Percentiles rank a stretch among this genome's conserved stretches.
Conservation (phyloP, 2,329 filamentous ascomycete species). For the Alternaria solani region DNA sequence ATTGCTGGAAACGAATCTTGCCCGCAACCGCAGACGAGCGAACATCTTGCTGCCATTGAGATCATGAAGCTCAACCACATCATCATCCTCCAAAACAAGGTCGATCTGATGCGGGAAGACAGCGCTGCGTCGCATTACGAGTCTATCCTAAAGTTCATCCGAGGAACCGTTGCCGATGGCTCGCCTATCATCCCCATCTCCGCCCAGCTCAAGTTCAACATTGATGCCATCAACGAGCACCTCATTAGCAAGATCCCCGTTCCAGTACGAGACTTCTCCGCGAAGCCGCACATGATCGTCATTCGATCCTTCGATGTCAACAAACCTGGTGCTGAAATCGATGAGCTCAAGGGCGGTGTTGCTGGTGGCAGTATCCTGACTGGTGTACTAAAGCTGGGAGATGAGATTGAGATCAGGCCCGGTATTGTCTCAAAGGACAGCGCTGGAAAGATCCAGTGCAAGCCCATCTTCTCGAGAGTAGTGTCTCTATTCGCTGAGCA, state of each 20-base stretch:
- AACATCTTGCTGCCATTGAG: conserved; percentile 98
- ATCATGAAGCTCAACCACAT: conserved; percentile 99
- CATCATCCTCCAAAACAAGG: conserved; percentile 99
- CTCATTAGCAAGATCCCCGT: conserved; percentile 96
- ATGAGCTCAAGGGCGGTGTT: conserved; percentile 97
- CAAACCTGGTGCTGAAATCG: conserved; percentile 98
- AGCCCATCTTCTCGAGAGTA: conserved; percentile 94
- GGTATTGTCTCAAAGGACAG: conserved; percentile 97
- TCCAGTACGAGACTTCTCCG: conserved; percentile 86
- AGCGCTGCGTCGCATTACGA: conserved; percentile 93
- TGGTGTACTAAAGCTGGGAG: conserved; percentile 94
- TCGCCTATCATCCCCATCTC: conserved; percentile 96
- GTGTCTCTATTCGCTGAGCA: conserved; percentile 96
- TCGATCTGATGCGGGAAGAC: conserved; percentile 97
- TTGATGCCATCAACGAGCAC: conserved; percentile 96
- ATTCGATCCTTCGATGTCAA: conserved; percentile 99
- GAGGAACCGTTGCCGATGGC: conserved; percentile 94
- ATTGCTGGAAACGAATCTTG: conserved; percentile 99
- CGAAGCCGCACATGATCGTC: conserved; percentile 97
- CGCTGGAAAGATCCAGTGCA: conserved; percentile 92
- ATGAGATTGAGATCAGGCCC: conserved; percentile 98
- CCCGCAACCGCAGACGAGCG: conserved; percentile 97
- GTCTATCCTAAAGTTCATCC: conserved; percentile 97
- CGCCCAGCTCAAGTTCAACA: conserved; percentile 99
- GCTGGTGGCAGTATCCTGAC: conserved; percentile 96